A percentile compares a stretch with the other conserved stretches of the same genome.
Conservation (phyloP, 208 protist species). For the Leishmania gerbilli region DNA sequence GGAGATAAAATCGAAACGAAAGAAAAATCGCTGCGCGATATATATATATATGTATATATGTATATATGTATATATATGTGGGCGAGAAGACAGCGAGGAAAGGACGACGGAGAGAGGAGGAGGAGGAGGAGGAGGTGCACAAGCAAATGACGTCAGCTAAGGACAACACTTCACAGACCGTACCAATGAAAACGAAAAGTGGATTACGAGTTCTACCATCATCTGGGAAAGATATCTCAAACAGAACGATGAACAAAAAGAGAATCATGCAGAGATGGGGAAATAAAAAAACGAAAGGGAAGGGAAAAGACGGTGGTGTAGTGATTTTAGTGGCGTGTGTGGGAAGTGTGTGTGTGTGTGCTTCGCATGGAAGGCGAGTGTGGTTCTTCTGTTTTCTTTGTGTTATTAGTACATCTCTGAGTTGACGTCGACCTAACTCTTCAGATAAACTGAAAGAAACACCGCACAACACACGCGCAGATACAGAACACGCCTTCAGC, state of each 20-base stretch:
- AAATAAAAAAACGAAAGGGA: neutral
- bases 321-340: neutral
- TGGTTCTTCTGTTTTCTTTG: neutral
- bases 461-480: neutral
- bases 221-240: neutral
- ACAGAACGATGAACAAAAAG: neutral
- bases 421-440: slow-evolving; percentile 3
- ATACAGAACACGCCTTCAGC: neutral
- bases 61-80: no score
- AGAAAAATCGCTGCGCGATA: neutral
- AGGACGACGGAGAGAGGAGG: no score
- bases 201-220: neutral
- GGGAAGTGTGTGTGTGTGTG: no score
- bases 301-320: neutral
- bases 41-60: neutral
- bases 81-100: neutral
- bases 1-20: neutral
- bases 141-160: slow-evolving; percentile 8
- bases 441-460: neutral
- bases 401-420: slow-evolving; percentile 1
- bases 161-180: neutral
- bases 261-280: neutral
- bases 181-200: neutral
- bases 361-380: neutral
- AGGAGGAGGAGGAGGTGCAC: neutral